phyloP scores from a whole-genome alignment of 106 monocot genomes.

The Acanthochlamys bracteata region DNA sequence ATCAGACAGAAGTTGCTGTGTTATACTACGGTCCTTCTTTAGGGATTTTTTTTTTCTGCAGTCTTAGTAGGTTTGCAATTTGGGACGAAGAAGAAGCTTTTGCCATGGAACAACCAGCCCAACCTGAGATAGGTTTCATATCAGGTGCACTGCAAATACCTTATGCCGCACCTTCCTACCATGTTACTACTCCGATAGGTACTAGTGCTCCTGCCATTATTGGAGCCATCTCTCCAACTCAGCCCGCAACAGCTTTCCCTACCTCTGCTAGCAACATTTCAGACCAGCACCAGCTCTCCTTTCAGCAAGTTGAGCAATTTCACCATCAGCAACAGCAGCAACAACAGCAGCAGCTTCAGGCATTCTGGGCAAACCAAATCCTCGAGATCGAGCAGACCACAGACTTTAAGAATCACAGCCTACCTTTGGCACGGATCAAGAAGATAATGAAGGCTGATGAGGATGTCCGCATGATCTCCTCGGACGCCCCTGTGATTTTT shows the following conservation, averaged over 20 bases:
- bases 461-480: constrained; percentile 58
- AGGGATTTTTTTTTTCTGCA: background rate
- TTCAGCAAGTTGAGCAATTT: constrained; percentile 18
- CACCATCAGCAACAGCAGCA: constrained; percentile 28
- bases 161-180: constrained; percentile 8
- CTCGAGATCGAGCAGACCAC: constrained; percentile 23
- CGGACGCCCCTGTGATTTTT: constrained; percentile 50
- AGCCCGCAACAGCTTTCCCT: constrained; percentile 2
- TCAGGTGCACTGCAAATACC: constrained; percentile 4
- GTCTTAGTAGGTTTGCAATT: background rate
- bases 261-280: constrained; percentile 1
- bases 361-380: constrained; percentile 35
- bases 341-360: constrained; percentile 22
- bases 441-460: constrained; percentile 73
- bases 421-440: constrained; percentile 57
- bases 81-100: background rate
- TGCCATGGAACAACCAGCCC: constrained; percentile 5
- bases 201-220: constrained; percentile 1
- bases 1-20: background rate
- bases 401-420: constrained; percentile 58
- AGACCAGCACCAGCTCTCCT: constrained; percentile 18
- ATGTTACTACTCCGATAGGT: background rate
- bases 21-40: background rate
- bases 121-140: constrained; percentile 1
- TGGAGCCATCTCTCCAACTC: constrained; percentile 3